Conservation (phyloP, 2,329 filamentous ascomycete species). For the Cercospora zeae-maydis region DNA sequence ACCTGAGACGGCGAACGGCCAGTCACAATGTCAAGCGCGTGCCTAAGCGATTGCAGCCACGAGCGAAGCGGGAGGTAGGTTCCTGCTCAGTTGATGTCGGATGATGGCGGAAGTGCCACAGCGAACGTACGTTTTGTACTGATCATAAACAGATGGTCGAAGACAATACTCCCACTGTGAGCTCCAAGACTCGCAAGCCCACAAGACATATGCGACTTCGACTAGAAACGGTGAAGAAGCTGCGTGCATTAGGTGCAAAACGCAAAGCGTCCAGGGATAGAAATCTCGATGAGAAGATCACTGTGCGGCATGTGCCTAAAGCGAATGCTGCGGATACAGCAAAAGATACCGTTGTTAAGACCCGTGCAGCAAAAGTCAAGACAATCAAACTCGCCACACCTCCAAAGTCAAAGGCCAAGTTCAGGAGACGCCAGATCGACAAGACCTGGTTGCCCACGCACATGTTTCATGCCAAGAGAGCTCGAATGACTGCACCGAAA, state of each 20-base stretch:
- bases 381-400: conserved; percentile 67
- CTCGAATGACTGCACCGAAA: conserved; percentile 76
- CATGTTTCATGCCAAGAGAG: conserved; percentile 87
- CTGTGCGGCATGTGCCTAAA: conserved; percentile 17
- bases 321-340: conserved; percentile 14
- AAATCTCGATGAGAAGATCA: conserved; percentile 27
- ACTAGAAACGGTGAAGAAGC: conserved; percentile 69
- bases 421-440: conserved; percentile 76
- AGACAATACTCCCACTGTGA: conserved; percentile 84
- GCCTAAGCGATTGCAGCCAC: conserved; percentile 68
- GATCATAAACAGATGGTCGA: conserved; percentile 65
- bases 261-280: conserved; percentile 44
- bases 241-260: conserved; percentile 59
- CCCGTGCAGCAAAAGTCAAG: conserved; percentile 61
- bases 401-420: conserved; percentile 62
- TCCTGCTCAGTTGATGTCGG: conserved; percentile 1
- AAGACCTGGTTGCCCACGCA: conserved; percentile 97
- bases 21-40: conserved; percentile 93
- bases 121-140: conserved; percentile 14
- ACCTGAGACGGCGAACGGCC: conserved; percentile 79
- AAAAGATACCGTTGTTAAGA: conserved; percentile 33
- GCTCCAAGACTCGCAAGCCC: conserved; percentile 60
- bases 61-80: conserved; percentile 59
- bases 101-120: conserved; percentile 20
- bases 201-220: conserved; percentile 56